phyloP scores from a whole-genome alignment of 495 filamentous ascomycete genomes.

The Darksidea phi region DNA sequence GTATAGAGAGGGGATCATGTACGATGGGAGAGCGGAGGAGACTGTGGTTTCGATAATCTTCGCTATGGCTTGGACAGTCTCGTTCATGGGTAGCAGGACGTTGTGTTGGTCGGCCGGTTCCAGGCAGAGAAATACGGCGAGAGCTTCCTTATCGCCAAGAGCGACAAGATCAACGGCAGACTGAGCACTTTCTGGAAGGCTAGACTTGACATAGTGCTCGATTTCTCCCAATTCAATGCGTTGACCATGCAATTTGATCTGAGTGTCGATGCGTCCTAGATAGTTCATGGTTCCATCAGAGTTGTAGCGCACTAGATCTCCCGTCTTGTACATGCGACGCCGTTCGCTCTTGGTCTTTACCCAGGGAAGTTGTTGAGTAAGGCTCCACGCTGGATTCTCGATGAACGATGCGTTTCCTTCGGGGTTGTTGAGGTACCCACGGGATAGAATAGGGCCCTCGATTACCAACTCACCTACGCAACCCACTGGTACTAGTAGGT shows the following conservation, averaged over 20 bases:
- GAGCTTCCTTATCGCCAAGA: conserved; percentile 42
- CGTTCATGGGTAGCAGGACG: conserved; percentile 6
- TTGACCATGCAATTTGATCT: conserved; percentile 51
- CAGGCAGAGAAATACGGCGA: conserved; percentile 15
- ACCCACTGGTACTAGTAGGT: conserved; percentile 21
- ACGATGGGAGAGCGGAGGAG: conserved; percentile 9
- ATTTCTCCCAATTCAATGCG: conserved; percentile 51
- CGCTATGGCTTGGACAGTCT: conserved; percentile 10
- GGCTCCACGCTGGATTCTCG: conserved; percentile 25
- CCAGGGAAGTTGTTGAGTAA: not conserved
- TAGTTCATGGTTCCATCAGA: conserved; percentile 46
- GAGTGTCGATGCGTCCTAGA: conserved; percentile 48
- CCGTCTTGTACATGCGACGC: conserved; percentile 43
- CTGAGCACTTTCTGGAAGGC: conserved; percentile 9
- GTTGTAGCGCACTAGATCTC: conserved; percentile 43
- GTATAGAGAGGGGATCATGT: conserved; percentile 29
- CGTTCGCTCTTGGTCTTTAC: conserved; percentile 4
- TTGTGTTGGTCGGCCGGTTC: not conserved
- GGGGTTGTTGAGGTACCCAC: conserved; percentile 44
- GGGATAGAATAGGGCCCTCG: conserved; percentile 40
- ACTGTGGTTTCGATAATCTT: conserved; percentile 16
- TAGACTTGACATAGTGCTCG: conserved; percentile 35
- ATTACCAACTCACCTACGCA: conserved; percentile 38
- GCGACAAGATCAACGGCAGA: conserved; percentile 33
- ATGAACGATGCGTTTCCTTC: conserved; percentile 41